Conservation (phyloP, 805 yeast species). For the Lachancea lanzarotensis region DNA sequence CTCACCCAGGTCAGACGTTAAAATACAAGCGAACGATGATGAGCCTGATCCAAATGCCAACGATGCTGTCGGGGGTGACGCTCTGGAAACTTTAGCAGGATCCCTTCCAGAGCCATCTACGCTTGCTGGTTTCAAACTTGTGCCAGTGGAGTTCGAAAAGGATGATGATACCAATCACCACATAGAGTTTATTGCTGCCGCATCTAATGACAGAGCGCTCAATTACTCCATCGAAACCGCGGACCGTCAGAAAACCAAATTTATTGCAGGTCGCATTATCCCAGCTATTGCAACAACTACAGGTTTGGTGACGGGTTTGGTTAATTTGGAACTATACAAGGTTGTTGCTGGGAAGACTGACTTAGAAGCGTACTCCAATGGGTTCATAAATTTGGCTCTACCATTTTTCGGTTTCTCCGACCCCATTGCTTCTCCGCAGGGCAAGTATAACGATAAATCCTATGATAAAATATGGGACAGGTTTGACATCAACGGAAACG, state of each 20-base stretch:
- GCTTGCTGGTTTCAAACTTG: slow-evolving; percentile 79
- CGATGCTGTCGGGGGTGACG: slow-evolving; percentile 49
- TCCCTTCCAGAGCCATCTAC: slow-evolving; percentile 84
- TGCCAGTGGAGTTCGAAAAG: slow-evolving; percentile 93
- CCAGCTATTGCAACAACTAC: slow-evolving; percentile 99
- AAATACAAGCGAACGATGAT: slow-evolving; percentile 76
- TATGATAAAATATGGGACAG: slow-evolving; percentile 95
- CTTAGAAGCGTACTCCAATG: slow-evolving; percentile 85
- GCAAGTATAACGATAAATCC: slow-evolving; percentile 67
- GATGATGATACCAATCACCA: slow-evolving; percentile 97
- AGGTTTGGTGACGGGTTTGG: slow-evolving; percentile 93
- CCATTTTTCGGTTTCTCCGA: slow-evolving; percentile 97
- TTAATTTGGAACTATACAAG: slow-evolving; percentile 85
- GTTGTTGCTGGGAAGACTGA: slow-evolving; percentile 69
- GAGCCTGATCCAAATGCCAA: slow-evolving; percentile 82
- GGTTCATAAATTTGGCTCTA: slow-evolving; percentile 83
- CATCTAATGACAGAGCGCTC: slow-evolving; percentile 92
- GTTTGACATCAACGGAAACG: slow-evolving; percentile 71
- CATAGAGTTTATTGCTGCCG: slow-evolving; percentile 91
- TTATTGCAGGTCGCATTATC: slow-evolving; percentile 95
- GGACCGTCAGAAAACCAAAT: slow-evolving; percentile 84
- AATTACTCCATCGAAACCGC: slow-evolving; percentile 86
- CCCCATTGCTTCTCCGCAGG: slow-evolving; percentile 81
- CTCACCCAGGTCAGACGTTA: slow-evolving; percentile 64
- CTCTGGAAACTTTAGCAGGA: slow-evolving; percentile 61